Evolutionary conservation across 192 early-diverging fungal species (phyloP), one percentile per base, ranked within the genome.

Genomic region (Podila minutissima): DNA sequence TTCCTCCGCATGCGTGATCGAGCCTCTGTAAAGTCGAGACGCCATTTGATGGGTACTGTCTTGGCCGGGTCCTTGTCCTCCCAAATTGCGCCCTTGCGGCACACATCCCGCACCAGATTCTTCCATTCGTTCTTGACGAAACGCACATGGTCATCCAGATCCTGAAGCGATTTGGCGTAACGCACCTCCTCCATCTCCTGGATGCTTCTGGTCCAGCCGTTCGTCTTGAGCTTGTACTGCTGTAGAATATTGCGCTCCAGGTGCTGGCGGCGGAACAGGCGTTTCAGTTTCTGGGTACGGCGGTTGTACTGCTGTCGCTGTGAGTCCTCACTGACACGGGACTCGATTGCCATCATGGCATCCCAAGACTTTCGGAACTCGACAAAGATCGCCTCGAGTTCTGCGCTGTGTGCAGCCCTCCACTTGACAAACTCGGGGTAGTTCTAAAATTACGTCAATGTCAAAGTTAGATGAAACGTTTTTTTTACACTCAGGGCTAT

Each of bases 291-390:
- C 29, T 69, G 85, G 29, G 85, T 84, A 32, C 89, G 64, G 35
- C 85, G 87, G 33, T 77, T 67, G 24, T 85, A 82, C n/a, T 74
- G 64, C 12, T 79, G 83, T 61, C 85, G 87, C 61, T 85, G 62
- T 10, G 72, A 65, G 61, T 93, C 88, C 62, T 82, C 78, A 32
- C 86, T 83, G 6, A 67, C 81, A 46, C 88, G 91, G 13, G 85
- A 65, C 62, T 93, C 92, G 15, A 66, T 51, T 2, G 70, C 50
- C 69, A 90, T 83, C 35, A 88, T 73, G 17, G 74, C 64, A 37
- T 93, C 92, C 92, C 92, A 93, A 10, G 83, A 67, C 31, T 82
- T 83, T n/a, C 62, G 75, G 29, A 89, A 79, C 31, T 92, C 91
- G 29, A 78, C 77, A 82, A 91, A 92, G 28, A 93, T 74, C 5